These are phyloP conservation scores for Candida silvicultrix DNA, from an alignment of 805 yeast genomes.

Conservation along the genomic window DNA sequence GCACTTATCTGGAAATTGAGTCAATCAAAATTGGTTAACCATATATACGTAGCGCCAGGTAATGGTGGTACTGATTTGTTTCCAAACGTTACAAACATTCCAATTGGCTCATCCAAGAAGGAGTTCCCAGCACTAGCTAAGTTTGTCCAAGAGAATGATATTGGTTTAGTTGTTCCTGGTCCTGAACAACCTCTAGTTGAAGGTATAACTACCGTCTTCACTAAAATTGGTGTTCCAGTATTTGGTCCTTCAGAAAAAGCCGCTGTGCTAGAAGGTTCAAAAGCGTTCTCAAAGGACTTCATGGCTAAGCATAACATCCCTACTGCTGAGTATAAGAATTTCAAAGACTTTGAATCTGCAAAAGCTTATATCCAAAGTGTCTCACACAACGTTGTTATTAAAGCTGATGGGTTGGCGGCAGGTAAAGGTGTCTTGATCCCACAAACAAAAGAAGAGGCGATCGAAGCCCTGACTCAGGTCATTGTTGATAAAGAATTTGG, in stretches of 20 bases:
- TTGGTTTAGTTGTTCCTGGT: constrained; percentile 86
- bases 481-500: constrained; percentile 92
- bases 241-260: constrained; percentile 94
- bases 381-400: constrained; percentile 78
- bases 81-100: constrained; percentile 60
- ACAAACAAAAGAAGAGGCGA: constrained; percentile 74
- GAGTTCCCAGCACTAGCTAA: constrained; percentile 66
- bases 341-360: constrained; percentile 73
- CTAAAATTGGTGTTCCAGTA: constrained; percentile 84
- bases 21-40: constrained; percentile 65
- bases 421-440: constrained; percentile 99
- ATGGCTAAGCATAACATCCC: constrained; percentile 92
- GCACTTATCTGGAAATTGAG: constrained; percentile 89
- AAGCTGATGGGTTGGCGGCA: constrained; percentile 97
- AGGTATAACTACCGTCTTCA: constrained; percentile 72
- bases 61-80: constrained; percentile 81
- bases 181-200: constrained; percentile 99
- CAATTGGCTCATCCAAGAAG: constrained; percentile 54
- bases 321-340: constrained; percentile 85
- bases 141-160: constrained; percentile 63
- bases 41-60: constrained; percentile 91
- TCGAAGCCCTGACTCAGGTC: constrained; percentile 73
- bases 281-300: constrained; percentile 87
- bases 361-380: constrained; percentile 57
- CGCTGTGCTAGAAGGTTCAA: constrained; percentile 94